A percentile compares a stretch with the other conserved stretches of the same genome.
Evolutionary conservation across 257 asterid species (phyloP).

Genomic region (Ilex aquifolium): DNA sequence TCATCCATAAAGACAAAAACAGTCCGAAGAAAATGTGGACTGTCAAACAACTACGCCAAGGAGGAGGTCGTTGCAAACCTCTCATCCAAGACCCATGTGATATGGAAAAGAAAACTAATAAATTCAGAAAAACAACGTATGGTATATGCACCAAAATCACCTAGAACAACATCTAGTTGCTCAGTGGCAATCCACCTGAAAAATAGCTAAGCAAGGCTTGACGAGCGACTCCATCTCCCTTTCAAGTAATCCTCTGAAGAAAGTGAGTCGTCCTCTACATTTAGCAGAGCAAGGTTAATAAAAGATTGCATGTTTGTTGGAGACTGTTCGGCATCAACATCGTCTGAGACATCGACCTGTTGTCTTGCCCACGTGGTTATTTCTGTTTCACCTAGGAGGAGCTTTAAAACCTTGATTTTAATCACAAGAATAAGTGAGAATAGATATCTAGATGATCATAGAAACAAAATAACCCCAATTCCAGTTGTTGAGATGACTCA

Average conservation of each 20-base stretch:
- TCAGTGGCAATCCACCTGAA: neutral
- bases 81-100: conserved; percentile 45
- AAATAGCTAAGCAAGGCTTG: conserved; percentile 51
- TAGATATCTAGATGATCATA: neutral
- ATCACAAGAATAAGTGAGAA: too few relatives aligned
- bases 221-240: conserved; percentile 76
- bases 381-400: conserved; percentile 65
- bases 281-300: conserved; percentile 66
- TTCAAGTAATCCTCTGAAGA: conserved; percentile 80
- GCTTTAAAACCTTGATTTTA: conserved; percentile 48
- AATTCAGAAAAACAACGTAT: conserved; percentile 5
- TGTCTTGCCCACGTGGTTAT: conserved; percentile 47
- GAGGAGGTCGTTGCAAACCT: conserved; percentile 58
- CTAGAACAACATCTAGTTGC: conserved; percentile 10
- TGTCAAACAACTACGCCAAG: conserved; percentile 25
- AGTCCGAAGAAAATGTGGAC: conserved; percentile 11
- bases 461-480: neutral
- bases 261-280: conserved; percentile 63
- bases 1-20: neutral
- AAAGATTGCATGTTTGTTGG: conserved; percentile 57
- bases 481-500: conserved; percentile 21
- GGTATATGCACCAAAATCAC: conserved; percentile 16
- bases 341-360: conserved; percentile 40
- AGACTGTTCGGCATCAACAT: conserved; percentile 31
- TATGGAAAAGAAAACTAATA: neutral